These are phyloP conservation scores for Citrullus amarus DNA, from an alignment of 306 rosid genomes.

Conservation along the genomic window DNA sequence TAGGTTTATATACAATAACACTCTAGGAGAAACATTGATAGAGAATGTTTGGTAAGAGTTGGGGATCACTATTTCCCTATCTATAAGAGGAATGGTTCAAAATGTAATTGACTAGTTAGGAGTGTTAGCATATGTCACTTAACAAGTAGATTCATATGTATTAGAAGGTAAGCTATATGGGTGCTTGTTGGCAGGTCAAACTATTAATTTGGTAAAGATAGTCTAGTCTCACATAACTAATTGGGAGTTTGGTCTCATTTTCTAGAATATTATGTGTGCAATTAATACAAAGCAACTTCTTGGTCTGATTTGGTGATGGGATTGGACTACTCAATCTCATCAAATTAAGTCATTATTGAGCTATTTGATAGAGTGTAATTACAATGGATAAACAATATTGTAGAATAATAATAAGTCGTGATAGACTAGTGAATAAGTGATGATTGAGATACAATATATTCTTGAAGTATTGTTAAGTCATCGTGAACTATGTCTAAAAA, in stretches of 20 bases:
- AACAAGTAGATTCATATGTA: background rate
- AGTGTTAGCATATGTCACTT: background rate
- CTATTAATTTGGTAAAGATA: background rate
- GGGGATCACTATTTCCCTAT: background rate
- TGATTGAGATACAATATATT: background rate
- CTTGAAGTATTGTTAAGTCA: too few species aligned
- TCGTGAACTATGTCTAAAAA: too few species aligned
- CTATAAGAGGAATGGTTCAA: background rate
- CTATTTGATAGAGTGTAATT: background rate
- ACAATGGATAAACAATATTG: background rate
- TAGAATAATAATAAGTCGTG: too few species aligned
- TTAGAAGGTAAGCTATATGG: background rate
- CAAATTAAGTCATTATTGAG: background rate
- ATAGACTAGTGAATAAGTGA: too few species aligned
- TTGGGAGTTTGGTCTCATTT: background rate
- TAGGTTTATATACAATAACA: background rate
- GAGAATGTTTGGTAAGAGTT: background rate
- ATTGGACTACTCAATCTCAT: background rate
- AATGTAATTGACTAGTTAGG: background rate
- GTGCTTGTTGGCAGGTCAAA: background rate
- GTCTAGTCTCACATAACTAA: background rate
- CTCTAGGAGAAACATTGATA: background rate
- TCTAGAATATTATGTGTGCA: background rate
- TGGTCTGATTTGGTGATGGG: background rate
- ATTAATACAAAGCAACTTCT: background rate